These are phyloP conservation scores for Hericium coralloides DNA, from an alignment of 768 basidiomycete species.

Conservation along the genomic window DNA sequence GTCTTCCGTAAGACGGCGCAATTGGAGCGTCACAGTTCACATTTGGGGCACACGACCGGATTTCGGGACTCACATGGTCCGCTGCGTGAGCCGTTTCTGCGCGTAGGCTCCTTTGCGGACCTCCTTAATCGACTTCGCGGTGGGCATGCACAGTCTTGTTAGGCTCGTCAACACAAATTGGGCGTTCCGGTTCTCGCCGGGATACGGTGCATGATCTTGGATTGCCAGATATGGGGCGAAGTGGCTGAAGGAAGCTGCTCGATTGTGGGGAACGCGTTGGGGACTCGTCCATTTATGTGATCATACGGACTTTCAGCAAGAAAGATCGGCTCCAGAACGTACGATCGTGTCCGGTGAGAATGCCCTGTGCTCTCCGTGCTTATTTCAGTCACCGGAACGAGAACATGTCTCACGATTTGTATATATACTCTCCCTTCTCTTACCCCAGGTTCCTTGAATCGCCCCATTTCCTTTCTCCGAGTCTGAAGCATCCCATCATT, in stretches of 20 bases:
- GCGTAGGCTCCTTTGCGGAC: not conserved
- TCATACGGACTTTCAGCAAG: not conserved
- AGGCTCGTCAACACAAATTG: not conserved
- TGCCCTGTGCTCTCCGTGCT: too few relatives aligned
- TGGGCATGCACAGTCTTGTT: not conserved
- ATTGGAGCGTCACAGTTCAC: not conserved
- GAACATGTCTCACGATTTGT: not conserved
- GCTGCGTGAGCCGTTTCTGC: not conserved
- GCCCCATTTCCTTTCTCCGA: not conserved
- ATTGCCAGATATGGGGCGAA: not conserved
- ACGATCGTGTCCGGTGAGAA: not conserved
- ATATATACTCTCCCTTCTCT: not conserved
- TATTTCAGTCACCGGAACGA: too few relatives aligned
- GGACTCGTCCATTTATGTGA: not conserved
- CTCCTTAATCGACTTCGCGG: not conserved
- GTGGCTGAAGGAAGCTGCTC: not conserved
- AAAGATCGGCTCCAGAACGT: not conserved
- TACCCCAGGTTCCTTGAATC: not conserved
- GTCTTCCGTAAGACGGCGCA: not conserved
- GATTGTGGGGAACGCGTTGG: not conserved
- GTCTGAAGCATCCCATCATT: not conserved
- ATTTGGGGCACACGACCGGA: not conserved
- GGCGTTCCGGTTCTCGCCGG: not conserved
- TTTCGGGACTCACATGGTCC: not conserved
- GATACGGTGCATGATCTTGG: not conserved